Base-by-base conservation (phyloP, 148 eudicot species). In the Camellia japonica region DNA sequence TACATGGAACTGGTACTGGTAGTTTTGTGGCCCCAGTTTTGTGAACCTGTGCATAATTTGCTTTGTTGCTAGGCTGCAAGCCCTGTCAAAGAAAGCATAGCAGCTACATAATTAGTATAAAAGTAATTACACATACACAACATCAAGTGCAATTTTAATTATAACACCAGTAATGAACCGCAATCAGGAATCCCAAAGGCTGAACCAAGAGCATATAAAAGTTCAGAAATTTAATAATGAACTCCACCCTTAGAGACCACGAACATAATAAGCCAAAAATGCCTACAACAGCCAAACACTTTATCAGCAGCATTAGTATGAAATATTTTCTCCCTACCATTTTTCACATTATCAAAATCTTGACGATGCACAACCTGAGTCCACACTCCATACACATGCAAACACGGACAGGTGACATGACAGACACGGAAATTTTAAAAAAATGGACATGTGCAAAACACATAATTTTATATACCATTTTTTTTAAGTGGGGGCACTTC, bases 81-180 rank as follows among this genome's bases (percentile, higher is more conserved):
- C 90, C 89, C 97, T 90, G 86, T 52, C 46, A 75, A 83, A 84
- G 68, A 59, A 73, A 71, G 46, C 72, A 80, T 64, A 51, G 72
- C 30, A n/a, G 67, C 56, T 42, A 20, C 49, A 20, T 69, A 7
- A 75, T 49, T 4, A 64, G n/a, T 30, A 76, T 13, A 80, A 41
- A 41, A 18, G 7, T 43, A 11, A 64, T 54, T n/a, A 47, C 71
- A 30, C n/a, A 74, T 11, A 49, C 68, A 76, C 20, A 58, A 75
- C 3, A 76, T 58, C 79, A 68, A 59, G 71, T 14, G 55, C 65
- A 49, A 47, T 13, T 47, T 75, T 20, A 60, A 11, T 43, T 19
- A 64, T 6, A 58, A 11, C 51, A 44, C 43, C 54, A 62, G 61
- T 38, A 18, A 30, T 11, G 13, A 51, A 54, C n/a, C 1, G 38